Evolutionary conservation across 2,329 filamentous ascomycete genomes (phyloP).

Genomic region (Thielaviopsis musarum): DNA sequence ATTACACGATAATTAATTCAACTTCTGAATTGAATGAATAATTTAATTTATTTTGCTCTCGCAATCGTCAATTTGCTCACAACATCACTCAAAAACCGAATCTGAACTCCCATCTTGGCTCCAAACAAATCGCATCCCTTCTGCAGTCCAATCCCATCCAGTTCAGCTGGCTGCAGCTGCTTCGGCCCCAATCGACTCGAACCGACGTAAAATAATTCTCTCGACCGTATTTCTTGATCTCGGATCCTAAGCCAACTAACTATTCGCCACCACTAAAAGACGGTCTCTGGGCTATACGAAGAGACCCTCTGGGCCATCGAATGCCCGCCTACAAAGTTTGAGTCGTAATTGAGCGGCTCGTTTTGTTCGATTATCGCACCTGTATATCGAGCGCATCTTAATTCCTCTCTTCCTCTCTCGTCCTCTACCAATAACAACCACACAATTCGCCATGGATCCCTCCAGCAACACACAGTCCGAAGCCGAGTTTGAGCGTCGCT

Average conservation of each 20-base stretch:
- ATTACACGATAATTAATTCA: background rate
- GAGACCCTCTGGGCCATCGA: background rate
- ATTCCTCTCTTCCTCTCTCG: background rate
- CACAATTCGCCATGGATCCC: background rate
- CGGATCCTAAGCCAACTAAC: background rate
- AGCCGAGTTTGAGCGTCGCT: constrained; percentile 5
- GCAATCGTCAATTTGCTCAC: background rate
- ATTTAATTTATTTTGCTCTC: background rate
- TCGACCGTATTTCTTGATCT: background rate
- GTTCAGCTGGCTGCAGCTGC: background rate
- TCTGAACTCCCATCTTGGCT: background rate
- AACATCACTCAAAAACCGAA: background rate
- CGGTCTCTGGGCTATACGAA: too few species aligned
- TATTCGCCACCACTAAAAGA: background rate
- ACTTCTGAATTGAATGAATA: background rate
- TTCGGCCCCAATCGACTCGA: background rate
- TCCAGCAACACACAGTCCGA: constrained; percentile 2
- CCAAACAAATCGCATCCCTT: background rate
- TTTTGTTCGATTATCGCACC: background rate
- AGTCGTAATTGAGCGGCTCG: background rate
- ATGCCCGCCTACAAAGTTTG: background rate
- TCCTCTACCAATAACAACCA: background rate
- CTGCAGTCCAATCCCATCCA: background rate
- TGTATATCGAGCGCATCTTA: background rate
- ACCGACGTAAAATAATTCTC: background rate